These are phyloP conservation scores for Globisporangium spinosum DNA, from an alignment of 352 stramenopile genomes.

Conservation along the genomic window DNA sequence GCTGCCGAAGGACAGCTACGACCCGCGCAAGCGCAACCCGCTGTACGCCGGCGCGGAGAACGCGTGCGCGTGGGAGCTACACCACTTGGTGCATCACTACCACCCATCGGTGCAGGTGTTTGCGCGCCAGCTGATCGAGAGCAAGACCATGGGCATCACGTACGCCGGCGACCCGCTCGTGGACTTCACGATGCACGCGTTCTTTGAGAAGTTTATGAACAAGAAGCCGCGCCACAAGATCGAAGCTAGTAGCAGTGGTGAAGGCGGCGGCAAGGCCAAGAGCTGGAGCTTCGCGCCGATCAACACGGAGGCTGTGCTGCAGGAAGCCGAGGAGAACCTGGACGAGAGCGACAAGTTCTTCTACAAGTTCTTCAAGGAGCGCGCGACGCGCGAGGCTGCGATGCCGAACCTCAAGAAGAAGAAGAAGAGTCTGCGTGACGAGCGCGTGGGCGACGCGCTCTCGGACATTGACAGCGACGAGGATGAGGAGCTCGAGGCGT, in stretches of 20 bases:
- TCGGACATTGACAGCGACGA: slow-evolving; percentile 62
- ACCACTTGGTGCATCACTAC: slow-evolving; percentile 91
- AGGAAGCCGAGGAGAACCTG: slow-evolving; percentile 56
- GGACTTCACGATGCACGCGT: slow-evolving; percentile 96
- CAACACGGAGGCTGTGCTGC: slow-evolving; percentile 65
- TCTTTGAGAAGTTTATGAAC: slow-evolving; percentile 99
- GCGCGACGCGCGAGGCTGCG: slow-evolving; percentile 47
- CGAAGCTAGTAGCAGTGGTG: slow-evolving; percentile 1
- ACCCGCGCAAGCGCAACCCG: slow-evolving; percentile 86
- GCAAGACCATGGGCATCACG: slow-evolving; percentile 59
- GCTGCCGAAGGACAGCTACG: slow-evolving; percentile 48
- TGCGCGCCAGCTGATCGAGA: slow-evolving; percentile 72
- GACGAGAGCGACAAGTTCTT: slow-evolving; percentile 90
- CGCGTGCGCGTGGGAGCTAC: slow-evolving; percentile 91
- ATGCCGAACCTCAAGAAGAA: slow-evolving; percentile 26
- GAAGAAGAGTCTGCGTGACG: slow-evolving; percentile 34
- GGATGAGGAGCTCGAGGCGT: slow-evolving; percentile 85
- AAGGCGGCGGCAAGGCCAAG: slow-evolving; percentile 31
- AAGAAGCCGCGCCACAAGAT: slow-evolving; percentile 90
- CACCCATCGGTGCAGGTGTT: slow-evolving; percentile 96
- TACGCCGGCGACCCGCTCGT: slow-evolving; percentile 95
- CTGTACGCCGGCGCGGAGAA: slow-evolving; percentile 69
- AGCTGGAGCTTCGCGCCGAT: slow-evolving; percentile 70
- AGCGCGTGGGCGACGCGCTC: slow-evolving; percentile 47
- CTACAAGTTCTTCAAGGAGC: slow-evolving; percentile 92